Conservation (phyloP, 2,329 filamentous ascomycete genomes). For the Chaetomiaceae sp. region DNA sequence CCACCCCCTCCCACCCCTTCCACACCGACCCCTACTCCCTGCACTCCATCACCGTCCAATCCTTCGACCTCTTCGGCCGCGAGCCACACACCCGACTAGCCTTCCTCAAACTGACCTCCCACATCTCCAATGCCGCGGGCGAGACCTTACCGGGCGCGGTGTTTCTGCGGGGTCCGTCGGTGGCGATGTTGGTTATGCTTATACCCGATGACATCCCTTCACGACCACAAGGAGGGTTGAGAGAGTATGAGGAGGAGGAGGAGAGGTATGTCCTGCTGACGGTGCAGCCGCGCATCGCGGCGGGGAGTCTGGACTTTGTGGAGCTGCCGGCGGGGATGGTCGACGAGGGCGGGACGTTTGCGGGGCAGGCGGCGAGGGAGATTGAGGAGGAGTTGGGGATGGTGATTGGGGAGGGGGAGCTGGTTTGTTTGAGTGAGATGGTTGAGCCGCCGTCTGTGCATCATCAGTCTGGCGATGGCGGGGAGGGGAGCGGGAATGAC, state of each 20-base stretch:
- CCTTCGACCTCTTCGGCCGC: slow-evolving; percentile 48
- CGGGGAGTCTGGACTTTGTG: slow-evolving; percentile 51
- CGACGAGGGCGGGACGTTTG: slow-evolving; percentile 52
- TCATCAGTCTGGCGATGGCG: slow-evolving; percentile 12
- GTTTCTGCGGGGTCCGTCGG: slow-evolving; percentile 56
- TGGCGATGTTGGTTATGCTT: slow-evolving; percentile 56
- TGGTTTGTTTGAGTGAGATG: slow-evolving; percentile 51
- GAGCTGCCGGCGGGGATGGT: slow-evolving; percentile 62
- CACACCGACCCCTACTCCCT: slow-evolving; percentile 50
- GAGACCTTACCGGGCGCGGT: slow-evolving; percentile 50
- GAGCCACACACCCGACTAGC: slow-evolving; percentile 38
- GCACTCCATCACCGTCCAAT: slow-evolving; percentile 47
- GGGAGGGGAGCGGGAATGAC: slow-evolving; percentile 15
- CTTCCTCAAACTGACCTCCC: slow-evolving; percentile 53
- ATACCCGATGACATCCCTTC: slow-evolving; percentile 44
- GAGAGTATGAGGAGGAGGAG: slow-evolving; percentile 28
- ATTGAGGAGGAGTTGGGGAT: slow-evolving; percentile 58
- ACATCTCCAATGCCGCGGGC: slow-evolving; percentile 43
- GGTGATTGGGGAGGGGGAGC: slow-evolving; percentile 43
- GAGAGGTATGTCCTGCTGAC: slow-evolving; percentile 57
- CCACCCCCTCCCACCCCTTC: slow-evolving; percentile 45
- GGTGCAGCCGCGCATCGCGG: slow-evolving; percentile 54
- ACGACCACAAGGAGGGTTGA: neutral
- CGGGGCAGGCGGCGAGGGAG: slow-evolving; percentile 55
- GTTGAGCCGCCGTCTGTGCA: slow-evolving; percentile 28